Percentiles rank a stretch among this genome's conserved stretches.
phyloP scores from a whole-genome alignment of 495 filamentous ascomycete species.

The Tuber calosporum region DNA sequence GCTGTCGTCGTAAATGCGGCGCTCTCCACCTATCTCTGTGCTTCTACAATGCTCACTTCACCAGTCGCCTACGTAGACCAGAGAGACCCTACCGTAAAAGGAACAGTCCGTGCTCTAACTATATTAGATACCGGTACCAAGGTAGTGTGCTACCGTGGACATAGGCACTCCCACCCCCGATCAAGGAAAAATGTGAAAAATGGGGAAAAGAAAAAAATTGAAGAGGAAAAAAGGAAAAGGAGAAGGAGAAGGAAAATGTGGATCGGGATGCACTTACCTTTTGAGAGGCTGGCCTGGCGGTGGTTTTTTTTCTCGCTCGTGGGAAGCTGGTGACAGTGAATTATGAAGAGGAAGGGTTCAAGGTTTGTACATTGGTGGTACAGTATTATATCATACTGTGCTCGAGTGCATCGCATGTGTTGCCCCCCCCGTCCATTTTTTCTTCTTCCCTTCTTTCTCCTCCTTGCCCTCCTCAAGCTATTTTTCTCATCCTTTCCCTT shows the following conservation, averaged over 20 bases:
- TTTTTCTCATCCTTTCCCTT: not conserved
- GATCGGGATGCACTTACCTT: not conserved
- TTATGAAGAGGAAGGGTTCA: constrained; percentile 6
- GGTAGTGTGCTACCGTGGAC: not conserved
- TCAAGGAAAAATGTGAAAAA: not conserved
- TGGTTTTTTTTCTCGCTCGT: not conserved
- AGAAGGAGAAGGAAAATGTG: not conserved
- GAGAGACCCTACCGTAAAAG: no score
- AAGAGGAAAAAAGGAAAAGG: not conserved
- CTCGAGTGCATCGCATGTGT: no score
- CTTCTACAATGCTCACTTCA: no score
- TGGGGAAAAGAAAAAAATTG: not conserved
- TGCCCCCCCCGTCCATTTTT: not conserved
- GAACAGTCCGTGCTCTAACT: not conserved
- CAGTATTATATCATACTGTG: no score
- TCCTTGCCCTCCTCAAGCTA: not conserved
- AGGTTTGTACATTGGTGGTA: not conserved
- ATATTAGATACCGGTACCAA: not conserved
- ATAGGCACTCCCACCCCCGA: not conserved
- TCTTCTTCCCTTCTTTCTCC: not conserved
- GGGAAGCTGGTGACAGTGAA: not conserved
- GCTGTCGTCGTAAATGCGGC: not conserved
- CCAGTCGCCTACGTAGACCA: no score
- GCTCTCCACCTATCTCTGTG: no score
- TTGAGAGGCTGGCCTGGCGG: not conserved